Conservation (phyloP, 1,284 basidiomycete genomes). For the Phellinidium pouzarii region DNA sequence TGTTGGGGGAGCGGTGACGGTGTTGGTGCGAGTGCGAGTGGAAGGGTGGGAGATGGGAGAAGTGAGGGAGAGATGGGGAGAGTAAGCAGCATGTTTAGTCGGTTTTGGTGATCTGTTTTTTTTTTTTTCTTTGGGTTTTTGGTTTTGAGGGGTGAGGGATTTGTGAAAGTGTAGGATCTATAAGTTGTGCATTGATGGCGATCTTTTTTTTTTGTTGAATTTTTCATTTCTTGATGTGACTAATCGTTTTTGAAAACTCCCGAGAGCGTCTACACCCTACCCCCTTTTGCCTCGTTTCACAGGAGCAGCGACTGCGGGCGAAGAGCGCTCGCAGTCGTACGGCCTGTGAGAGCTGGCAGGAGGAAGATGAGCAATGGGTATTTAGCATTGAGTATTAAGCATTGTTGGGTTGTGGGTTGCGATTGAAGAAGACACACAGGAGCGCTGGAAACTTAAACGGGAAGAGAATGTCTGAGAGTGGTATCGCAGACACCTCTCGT, state of each 20-base stretch:
- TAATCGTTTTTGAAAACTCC: too few relatives aligned
- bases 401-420: not conserved
- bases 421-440: not conserved
- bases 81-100: conserved; percentile 56
- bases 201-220: not conserved
- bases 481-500: too few relatives aligned
- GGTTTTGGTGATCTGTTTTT: conserved; percentile 44
- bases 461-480: too few relatives aligned
- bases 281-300: not conserved
- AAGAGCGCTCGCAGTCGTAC: not conserved
- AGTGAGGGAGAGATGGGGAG: conserved; percentile 27
- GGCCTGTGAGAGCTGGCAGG: not conserved
- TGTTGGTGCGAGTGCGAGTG: conserved; percentile 1
- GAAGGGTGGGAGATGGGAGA: not conserved
- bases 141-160: not conserved
- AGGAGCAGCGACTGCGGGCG: not conserved
- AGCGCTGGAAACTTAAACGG: too few relatives aligned
- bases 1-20: conserved; percentile 32
- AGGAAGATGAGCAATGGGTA: not conserved
- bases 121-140: not conserved
- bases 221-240: not conserved
- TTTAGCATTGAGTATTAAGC: not conserved
- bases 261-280: too few relatives aligned
- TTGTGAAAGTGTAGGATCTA: not conserved
- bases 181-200: not conserved